Conservation (phyloP, 495 filamentous ascomycete genomes). For the Xylona heveae region DNA sequence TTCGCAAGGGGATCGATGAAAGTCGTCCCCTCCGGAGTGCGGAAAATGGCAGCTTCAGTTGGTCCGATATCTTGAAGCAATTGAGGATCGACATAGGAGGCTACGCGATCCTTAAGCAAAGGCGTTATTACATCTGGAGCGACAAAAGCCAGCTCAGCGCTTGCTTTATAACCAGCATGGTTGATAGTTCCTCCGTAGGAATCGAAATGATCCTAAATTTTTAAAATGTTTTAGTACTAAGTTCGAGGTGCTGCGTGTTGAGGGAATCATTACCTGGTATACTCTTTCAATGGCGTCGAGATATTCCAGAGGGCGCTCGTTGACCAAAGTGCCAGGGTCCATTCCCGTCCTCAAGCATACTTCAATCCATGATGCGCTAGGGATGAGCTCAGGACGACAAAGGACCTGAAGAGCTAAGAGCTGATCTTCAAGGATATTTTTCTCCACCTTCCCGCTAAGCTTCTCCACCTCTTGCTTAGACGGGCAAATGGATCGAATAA, state of each 20-base stretch:
- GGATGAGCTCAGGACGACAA: constrained; percentile 56
- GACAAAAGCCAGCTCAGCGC: constrained; percentile 82
- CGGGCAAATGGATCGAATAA: constrained; percentile 52
- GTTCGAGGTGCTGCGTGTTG: too few species aligned
- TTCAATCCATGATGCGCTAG: constrained; percentile 69
- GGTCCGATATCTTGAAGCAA: constrained; percentile 52
- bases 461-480: constrained; percentile 18
- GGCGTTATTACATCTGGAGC: constrained; percentile 66
- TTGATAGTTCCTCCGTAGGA: too few species aligned
- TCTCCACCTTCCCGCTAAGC: constrained; percentile 15
- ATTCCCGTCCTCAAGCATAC: constrained; percentile 53
- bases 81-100: constrained; percentile 40
- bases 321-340: constrained; percentile 63
- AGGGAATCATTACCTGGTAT: too few species aligned
- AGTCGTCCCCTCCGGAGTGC: constrained; percentile 64
- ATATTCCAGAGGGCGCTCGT: constrained; percentile 24
- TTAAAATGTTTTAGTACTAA: too few species aligned
- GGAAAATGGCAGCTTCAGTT: constrained; percentile 75
- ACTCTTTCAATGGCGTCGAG: constrained; percentile 21
- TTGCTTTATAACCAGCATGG: constrained; percentile 53
- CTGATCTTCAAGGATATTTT: constrained; percentile 30
- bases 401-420: constrained; percentile 58
- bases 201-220: too few species aligned
- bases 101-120: constrained; percentile 49
- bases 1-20: constrained; percentile 81